Conservation (phyloP, 179 eudicot species). For the Actinidia arguta region DNA sequence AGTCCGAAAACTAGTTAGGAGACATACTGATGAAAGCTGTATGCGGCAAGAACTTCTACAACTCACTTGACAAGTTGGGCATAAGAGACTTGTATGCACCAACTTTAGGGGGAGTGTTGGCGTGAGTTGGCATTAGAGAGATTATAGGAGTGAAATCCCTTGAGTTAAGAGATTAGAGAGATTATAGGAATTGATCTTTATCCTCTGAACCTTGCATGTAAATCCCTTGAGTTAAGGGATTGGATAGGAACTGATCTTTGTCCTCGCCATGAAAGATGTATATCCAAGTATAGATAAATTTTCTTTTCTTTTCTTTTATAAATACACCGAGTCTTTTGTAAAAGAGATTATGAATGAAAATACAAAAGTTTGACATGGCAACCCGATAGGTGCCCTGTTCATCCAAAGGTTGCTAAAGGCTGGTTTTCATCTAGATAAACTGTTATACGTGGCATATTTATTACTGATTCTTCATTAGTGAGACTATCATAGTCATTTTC, state of each 20-base stretch:
- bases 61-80: too few species aligned
- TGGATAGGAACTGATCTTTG: not conserved
- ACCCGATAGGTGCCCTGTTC: conserved; percentile 61
- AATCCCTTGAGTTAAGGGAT: not conserved
- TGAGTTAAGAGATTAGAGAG: too few species aligned
- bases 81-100: too few species aligned
- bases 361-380: conserved; percentile 49
- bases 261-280: not conserved
- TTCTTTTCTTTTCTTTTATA: not conserved
- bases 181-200: too few species aligned
- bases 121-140: not conserved
- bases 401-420: conserved; percentile 33
- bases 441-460: not conserved
- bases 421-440: conserved; percentile 23
- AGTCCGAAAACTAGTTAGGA: too few species aligned
- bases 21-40: too few species aligned
- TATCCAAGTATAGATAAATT: not conserved
- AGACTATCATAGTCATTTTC: not conserved
- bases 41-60: too few species aligned
- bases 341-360: not conserved
- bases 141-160: not conserved
- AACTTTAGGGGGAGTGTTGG: not conserved
- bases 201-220: too few species aligned
- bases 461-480: not conserved
- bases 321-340: not conserved